Evolutionary conservation across 352 stramenopile species (phyloP), one percentile per base, ranked within the genome.

Genomic region (Detonula confervacea): DNA sequence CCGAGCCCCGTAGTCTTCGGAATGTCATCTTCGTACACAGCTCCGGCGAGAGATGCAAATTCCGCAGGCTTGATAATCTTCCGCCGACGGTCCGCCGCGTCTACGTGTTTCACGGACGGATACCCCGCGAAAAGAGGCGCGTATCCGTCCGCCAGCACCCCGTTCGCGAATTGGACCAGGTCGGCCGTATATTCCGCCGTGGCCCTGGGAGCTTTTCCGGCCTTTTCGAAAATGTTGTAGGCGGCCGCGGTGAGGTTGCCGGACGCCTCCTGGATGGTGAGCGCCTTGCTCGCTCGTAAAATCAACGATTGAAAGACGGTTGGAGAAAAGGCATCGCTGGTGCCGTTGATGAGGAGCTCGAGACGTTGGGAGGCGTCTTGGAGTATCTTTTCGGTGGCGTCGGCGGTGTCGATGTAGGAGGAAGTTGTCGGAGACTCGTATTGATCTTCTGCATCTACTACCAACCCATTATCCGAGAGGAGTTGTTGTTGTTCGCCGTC

Each of bases 1-100:
- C 66, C 80, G 8, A 91, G 18, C 20, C 30, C 59, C 49, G 86
- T 81, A 49, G 62, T 71, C 44, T 71, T 46, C n/a, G 49, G 0
- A 29, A 91, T 47, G 16, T 60, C 68, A 37, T 93, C 68, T 68
- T 94, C 78, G 60, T 95, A 95, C 20, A 93, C 88, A 4, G 82
- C 84, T 30, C 81, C 86, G 18, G 82, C 78, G 16, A 94, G 61
- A 14, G 29, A 51, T 46, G 76, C 80, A 79, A 92, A 91, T 65
- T 93, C 80, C 33, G 81, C 70, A 52, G 60, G 76, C 64, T 88
- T 88, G 11, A 65, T 44, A 8, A 89, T 66, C 42, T 82, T 76
- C 51, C 77, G 73, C 29, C 72, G 35, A 33, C 78, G 69, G 49
- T 91, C 63, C 22, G 64, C 37, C 0, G 18, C 46, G 18, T 54